Evolutionary conservation across 331 rosid genomes (phyloP), one percentile per base, ranked within the genome.

Genomic region (Malus hybrid): DNA sequence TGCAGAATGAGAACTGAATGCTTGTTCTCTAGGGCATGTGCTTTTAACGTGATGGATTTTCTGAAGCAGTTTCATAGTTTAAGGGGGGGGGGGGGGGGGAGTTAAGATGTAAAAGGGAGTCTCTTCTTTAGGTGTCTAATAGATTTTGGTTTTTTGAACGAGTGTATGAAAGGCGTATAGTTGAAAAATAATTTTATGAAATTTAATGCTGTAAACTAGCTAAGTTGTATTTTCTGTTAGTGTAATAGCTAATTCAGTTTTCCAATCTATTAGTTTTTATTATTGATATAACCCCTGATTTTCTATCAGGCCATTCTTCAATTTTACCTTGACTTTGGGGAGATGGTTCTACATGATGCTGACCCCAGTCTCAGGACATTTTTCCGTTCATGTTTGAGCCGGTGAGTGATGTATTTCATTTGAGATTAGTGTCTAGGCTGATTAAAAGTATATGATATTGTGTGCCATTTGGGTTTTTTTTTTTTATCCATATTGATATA

Each of bases 251-350:
- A 32, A 18, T 65, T 32, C 46, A 65, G 27, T 32, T 27, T 65
- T 65, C 15, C 13, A 28, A 18, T 65, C 46, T 8, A 28, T 19
- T 31, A 6, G 16, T 16, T 18, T 28, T 32, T 63, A 1, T 62
- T 62, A 13, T 4, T 32, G 6, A 31, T 8, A 15, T 5, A 32
- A 65, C 44, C 11, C 36, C 73, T 82, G 71, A 39, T 39, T 60
- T 60, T 65, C 65, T 79, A 10, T 42, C 89, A 94, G 99, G 93
- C 79, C 52, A 87, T 90, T 82, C 96, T 94, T 86, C 99, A 92
- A 76, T 94, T 94, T 90, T 94, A 81, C 83, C 86, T 94, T 39
- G 96, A 92, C 82, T 94, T 92, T 81, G 99, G 97, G 57, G 99
- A 94, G 59, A 71, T 80, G 67, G 95, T 94, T 86, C 88, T 94